A percentile compares a stretch with the other conserved stretches of the same genome.
phyloP scores from a whole-genome alignment of 1,139 yeast genomes.

The Kluyveromyces sp. region DNA sequence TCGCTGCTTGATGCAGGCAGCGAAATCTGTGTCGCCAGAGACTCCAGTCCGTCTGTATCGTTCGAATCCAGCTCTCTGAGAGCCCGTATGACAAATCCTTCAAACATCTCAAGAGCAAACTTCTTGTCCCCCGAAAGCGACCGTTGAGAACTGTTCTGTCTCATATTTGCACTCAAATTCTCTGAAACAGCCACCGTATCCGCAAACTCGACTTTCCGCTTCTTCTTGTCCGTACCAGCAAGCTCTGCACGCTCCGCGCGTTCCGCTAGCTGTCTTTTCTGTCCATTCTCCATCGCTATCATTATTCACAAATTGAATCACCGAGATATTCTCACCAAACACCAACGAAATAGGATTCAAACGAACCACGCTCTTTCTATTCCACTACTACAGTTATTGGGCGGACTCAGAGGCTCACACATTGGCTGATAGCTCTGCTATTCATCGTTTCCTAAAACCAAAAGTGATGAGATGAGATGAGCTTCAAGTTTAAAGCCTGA shows the following conservation, averaged over 20 bases:
- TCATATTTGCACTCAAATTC: constrained; percentile 7
- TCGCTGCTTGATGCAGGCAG: constrained; percentile 39
- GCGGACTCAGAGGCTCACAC: not conserved
- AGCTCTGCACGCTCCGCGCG: constrained; percentile 1
- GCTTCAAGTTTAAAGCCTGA: constrained; percentile 2
- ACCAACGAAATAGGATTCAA: too few relatives aligned
- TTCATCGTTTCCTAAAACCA: not conserved
- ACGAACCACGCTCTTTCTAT: too few relatives aligned
- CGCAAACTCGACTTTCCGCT: constrained; percentile 29
- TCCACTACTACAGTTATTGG: not conserved
- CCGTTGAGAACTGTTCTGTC: constrained; percentile 2
- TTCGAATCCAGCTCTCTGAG: constrained; percentile 54
- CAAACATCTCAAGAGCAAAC: constrained; percentile 46
- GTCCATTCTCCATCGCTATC: constrained; percentile 30
- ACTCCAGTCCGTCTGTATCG: constrained; percentile 39
- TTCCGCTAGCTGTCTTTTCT: constrained; percentile 6
- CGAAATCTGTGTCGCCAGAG: constrained; percentile 41
- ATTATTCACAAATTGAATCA: constrained; percentile 11
- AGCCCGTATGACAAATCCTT: constrained; percentile 60
- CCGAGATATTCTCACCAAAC: too few relatives aligned
- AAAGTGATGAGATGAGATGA: constrained; percentile 3
- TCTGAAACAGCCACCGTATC: constrained; percentile 19
- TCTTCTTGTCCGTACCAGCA: constrained; percentile 15
- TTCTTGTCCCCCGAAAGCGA: constrained; percentile 14
- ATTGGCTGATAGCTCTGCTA: not conserved